Percentiles rank a stretch among this genome's conserved stretches.
phyloP scores from a whole-genome alignment of 1,139 yeast species.

The Zygoascus sp. region DNA sequence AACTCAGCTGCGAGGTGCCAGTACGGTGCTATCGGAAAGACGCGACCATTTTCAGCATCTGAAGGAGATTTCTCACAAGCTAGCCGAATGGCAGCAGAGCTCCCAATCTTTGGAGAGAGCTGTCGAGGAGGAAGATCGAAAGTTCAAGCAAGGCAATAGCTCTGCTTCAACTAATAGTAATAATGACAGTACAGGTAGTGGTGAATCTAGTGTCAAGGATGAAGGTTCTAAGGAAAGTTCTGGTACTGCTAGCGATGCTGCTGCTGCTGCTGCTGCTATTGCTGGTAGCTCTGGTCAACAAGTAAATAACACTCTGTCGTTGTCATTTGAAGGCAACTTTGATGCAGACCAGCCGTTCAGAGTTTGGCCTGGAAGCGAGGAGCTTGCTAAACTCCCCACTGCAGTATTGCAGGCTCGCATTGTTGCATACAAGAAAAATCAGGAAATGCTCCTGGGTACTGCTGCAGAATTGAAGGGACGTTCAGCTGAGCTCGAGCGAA shows the following conservation, averaged over 20 bases:
- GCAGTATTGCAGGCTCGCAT: conserved; percentile 69
- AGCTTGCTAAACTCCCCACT: conserved; percentile 41
- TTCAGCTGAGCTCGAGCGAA: conserved; percentile 66
- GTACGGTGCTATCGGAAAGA: conserved; percentile 42
- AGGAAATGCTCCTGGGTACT: conserved; percentile 48
- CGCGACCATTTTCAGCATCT: conserved; percentile 44
- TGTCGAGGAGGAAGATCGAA: conserved; percentile 51
- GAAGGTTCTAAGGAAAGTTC: neutral
- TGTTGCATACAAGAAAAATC: conserved; percentile 69
- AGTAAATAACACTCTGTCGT: conserved; percentile 15
- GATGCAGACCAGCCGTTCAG: conserved; percentile 88
- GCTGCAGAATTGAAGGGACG: conserved; percentile 46
- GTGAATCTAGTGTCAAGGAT: neutral
- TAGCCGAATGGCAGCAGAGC: conserved; percentile 48
- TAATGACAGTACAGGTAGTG: neutral
- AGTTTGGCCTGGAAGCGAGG: conserved; percentile 37
- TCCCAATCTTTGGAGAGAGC: conserved; percentile 54
- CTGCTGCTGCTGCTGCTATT: conserved; percentile 8
- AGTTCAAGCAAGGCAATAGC: conserved; percentile 40
- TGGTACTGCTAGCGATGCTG: neutral
- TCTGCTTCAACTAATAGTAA: neutral
- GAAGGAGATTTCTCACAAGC: conserved; percentile 39
- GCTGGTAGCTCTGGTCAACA: conserved; percentile 7
- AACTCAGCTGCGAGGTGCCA: conserved; percentile 46
- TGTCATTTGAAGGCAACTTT: conserved; percentile 49